These are phyloP conservation scores for Boletus rubroflammeus DNA, from an alignment of 768 basidiomycete genomes.

Conservation along the genomic window DNA sequence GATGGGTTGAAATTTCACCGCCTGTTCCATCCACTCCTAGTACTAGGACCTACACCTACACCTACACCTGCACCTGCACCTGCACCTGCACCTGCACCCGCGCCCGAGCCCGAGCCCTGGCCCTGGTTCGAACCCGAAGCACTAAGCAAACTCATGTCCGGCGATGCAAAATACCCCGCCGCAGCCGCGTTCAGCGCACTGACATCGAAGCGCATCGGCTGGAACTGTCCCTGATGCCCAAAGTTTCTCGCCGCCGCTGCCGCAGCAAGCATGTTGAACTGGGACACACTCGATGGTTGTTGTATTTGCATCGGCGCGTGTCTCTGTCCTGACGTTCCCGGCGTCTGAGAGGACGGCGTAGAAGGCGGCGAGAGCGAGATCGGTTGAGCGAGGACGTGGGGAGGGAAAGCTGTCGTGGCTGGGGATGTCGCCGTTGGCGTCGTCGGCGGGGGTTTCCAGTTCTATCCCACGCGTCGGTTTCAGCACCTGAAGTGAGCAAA, in stretches of 20 bases:
- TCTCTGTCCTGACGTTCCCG: background rate
- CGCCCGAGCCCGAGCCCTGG: background rate
- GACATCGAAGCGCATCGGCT: constrained; percentile 17
- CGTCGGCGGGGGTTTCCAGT: constrained; percentile 52
- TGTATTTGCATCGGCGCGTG: background rate
- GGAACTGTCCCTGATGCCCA: constrained; percentile 22
- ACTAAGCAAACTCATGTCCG: constrained; percentile 17
- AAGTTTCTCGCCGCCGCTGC: constrained; percentile 25
- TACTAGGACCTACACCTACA: background rate
- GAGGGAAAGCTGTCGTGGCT: background rate
- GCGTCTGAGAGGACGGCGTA: background rate
- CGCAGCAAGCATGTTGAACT: constrained; percentile 27
- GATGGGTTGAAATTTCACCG: background rate
- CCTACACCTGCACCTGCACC: too few species aligned
- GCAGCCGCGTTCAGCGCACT: constrained; percentile 14
- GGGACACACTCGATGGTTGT: constrained; percentile 15
- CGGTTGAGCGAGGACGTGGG: background rate
- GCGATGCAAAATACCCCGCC: constrained; percentile 17
- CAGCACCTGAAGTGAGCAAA: background rate
- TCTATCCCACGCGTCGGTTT: constrained; percentile 30
- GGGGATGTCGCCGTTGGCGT: constrained; percentile 5
- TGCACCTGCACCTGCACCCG: too few species aligned
- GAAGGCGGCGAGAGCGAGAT: constrained; percentile 4
- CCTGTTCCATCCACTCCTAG: constrained; percentile 9
- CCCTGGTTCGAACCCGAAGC: constrained; percentile 6